A percentile compares a stretch with the other conserved stretches of the same genome.
phyloP scores from a whole-genome alignment of 306 rosid species.

The Alnus rubra region DNA sequence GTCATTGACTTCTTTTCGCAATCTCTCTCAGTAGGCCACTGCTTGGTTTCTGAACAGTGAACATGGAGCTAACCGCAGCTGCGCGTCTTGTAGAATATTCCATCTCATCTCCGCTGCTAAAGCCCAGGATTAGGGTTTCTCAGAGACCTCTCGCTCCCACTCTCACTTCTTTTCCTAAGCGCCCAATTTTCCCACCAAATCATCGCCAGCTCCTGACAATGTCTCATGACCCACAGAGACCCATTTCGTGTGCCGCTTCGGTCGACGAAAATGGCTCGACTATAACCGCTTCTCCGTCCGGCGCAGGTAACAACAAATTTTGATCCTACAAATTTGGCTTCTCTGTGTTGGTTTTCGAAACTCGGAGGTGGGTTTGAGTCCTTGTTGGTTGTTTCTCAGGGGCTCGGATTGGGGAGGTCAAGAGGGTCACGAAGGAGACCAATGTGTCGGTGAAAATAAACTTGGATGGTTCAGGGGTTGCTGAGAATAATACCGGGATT shows the following conservation, averaged over 20 bases:
- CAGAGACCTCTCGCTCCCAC: slow-evolving; percentile 23
- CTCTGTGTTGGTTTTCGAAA: slow-evolving; percentile 2
- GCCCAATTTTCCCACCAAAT: slow-evolving; percentile 33
- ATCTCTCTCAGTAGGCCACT: background rate
- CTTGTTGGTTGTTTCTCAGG: slow-evolving; percentile 37
- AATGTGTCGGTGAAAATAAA: slow-evolving; percentile 78
- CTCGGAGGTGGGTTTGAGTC: slow-evolving; percentile 12
- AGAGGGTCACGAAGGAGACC: slow-evolving; percentile 84
- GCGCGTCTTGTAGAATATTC: slow-evolving; percentile 39
- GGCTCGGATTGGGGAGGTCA: slow-evolving; percentile 81
- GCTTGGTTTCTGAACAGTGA: slow-evolving; percentile 12
- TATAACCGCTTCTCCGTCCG: slow-evolving; percentile 32
- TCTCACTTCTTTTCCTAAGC: slow-evolving; percentile 4
- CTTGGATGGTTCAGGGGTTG: slow-evolving; percentile 83
- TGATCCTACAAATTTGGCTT: background rate
- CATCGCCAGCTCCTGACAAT: slow-evolving; percentile 30
- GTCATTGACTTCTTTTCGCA: background rate
- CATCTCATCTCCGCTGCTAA: slow-evolving; percentile 37
- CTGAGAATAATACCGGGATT: slow-evolving; percentile 77
- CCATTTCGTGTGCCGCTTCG: slow-evolving; percentile 42
- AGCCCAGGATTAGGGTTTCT: slow-evolving; percentile 45
- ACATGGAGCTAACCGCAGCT: slow-evolving; percentile 58
- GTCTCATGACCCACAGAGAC: slow-evolving; percentile 24
- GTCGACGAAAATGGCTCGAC: slow-evolving; percentile 44
- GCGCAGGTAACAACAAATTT: slow-evolving; percentile 43